Conservation (phyloP, 805 yeast genomes). For the Saturnispora silvae region DNA sequence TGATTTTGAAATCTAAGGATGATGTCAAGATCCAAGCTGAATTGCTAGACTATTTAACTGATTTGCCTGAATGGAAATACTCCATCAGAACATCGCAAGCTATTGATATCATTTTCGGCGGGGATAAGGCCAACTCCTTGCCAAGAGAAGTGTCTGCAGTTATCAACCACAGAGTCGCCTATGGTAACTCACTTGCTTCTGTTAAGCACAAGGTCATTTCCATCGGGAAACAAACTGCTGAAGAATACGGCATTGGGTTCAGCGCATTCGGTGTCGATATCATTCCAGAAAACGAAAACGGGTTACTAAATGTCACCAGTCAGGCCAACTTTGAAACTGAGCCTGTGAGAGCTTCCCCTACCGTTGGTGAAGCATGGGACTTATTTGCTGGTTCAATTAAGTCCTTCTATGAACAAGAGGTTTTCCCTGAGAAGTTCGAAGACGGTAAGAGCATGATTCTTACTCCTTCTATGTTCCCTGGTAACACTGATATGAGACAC, state of each 20-base stretch:
- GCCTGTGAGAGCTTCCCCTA: conserved; percentile 27
- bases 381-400: conserved; percentile 51
- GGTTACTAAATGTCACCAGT: conserved; percentile 28
- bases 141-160: conserved; percentile 51
- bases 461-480: conserved; percentile 51
- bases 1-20: conserved; percentile 9
- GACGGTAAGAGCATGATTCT: conserved; percentile 23
- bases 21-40: conserved; percentile 26
- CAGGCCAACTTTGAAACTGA: conserved; percentile 31
- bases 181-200: conserved; percentile 37
- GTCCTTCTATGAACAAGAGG: conserved; percentile 46
- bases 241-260: conserved; percentile 28
- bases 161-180: conserved; percentile 48
- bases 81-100: conserved; percentile 57
- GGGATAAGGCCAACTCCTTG: conserved; percentile 65
- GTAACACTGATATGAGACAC: conserved; percentile 58
- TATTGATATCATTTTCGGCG: conserved; percentile 56
- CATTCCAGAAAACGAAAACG: conserved; percentile 14
- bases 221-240: conserved; percentile 25
- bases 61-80: conserved; percentile 23
- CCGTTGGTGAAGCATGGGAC: conserved; percentile 38
- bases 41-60: conserved; percentile 23
- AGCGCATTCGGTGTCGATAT: conserved; percentile 24
- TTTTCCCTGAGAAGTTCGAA: conserved; percentile 18
- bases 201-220: conserved; percentile 25